Evolutionary conservation across 768 basidiomycete genomes (phyloP).

Genomic region (Russula ochroleuca): DNA sequence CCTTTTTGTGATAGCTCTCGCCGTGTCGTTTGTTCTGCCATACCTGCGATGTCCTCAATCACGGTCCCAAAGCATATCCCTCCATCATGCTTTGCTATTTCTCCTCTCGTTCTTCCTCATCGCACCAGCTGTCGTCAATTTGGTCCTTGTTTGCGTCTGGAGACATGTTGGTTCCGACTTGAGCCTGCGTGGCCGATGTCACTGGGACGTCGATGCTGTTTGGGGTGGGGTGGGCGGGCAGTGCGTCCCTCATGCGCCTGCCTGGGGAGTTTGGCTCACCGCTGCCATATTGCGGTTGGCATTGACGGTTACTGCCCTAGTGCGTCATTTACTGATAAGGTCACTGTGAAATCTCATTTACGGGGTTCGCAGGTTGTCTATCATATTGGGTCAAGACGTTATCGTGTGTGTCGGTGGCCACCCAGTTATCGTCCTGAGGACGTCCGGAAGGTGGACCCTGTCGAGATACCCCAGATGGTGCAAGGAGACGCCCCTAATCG

Average conservation of each 20-base stretch:
- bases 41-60: constrained; percentile 33
- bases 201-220: constrained; percentile 60
- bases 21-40: constrained; percentile 36
- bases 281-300: constrained; percentile 50
- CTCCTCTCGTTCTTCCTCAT: constrained; percentile 42
- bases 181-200: constrained; percentile 45
- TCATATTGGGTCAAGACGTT: neutral
- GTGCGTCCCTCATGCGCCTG: constrained; percentile 34
- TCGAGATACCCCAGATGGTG: neutral
- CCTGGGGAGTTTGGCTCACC: constrained; percentile 53
- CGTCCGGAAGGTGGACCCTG: constrained; percentile 1
- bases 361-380: constrained; percentile 12
- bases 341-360: neutral
- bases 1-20: constrained; percentile 11
- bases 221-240: constrained; percentile 47
- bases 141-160: constrained; percentile 55
- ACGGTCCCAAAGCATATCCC: constrained; percentile 36
- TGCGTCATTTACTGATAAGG: constrained; percentile 37
- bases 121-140: constrained; percentile 50
- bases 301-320: constrained; percentile 49
- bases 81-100: constrained; percentile 41
- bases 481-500: constrained; percentile 2
- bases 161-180: constrained; percentile 40
- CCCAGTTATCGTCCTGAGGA: constrained; percentile 5
- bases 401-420: constrained; percentile 1